Percentiles rank a stretch among this genome's conserved stretches.
Conservation (phyloP, 768 basidiomycete species). For the Zangia roseola region DNA sequence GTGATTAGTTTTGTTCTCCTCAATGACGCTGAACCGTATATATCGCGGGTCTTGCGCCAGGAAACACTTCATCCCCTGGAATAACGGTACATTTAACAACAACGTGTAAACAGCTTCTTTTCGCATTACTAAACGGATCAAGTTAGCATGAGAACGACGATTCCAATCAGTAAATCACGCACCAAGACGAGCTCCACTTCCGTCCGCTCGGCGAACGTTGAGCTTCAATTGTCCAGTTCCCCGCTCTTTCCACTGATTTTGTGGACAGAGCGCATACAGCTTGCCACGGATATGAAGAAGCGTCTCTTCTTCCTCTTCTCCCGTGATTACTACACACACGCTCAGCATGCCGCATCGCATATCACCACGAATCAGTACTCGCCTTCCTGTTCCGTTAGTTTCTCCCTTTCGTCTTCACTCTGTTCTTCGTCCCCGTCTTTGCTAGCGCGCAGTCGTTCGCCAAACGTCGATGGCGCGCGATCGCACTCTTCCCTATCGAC, state of each 20-base stretch:
- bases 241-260: slow-evolving; percentile 74
- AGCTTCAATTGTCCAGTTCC: slow-evolving; percentile 71
- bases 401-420: slow-evolving; percentile 40
- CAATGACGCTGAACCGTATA: slow-evolving; percentile 71
- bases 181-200: slow-evolving; percentile 70
- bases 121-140: slow-evolving; percentile 62
- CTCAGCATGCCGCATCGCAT: neutral
- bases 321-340: slow-evolving; percentile 55
- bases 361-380: slow-evolving; percentile 18
- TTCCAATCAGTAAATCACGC: slow-evolving; percentile 1
- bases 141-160: slow-evolving; percentile 7
- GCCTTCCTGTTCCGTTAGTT: slow-evolving; percentile 71
- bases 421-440: slow-evolving; percentile 58
- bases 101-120: slow-evolving; percentile 80
- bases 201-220: slow-evolving; percentile 64
- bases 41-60: slow-evolving; percentile 79
- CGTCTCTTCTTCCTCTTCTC: slow-evolving; percentile 81
- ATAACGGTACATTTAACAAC: slow-evolving; percentile 71
- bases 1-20: slow-evolving; percentile 56
- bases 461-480: slow-evolving; percentile 46
- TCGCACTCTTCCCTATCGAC: slow-evolving; percentile 31
- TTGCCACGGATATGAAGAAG: slow-evolving; percentile 77
- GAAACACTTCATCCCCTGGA: slow-evolving; percentile 73
- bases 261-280: slow-evolving; percentile 55
- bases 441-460: slow-evolving; percentile 63